Conservation (phyloP, 2,329 filamentous ascomycete genomes). For the Pezicula rhizophila region DNA sequence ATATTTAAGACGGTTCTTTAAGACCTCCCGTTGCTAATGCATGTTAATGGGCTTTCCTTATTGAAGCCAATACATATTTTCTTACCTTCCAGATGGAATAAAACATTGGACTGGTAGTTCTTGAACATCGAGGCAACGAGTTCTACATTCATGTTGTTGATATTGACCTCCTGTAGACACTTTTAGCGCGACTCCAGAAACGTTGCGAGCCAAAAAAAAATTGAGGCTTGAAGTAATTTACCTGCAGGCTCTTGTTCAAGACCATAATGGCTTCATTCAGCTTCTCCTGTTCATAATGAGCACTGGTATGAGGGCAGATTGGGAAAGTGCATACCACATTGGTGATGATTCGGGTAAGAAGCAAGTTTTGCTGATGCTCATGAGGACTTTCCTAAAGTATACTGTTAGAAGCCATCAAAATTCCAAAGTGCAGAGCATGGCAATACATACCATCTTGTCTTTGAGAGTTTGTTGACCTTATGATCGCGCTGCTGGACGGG, state of each 20-base stretch:
- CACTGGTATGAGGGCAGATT: background rate
- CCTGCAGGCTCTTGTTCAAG: constrained; percentile 88
- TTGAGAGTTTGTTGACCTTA: background rate
- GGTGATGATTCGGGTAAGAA: constrained; percentile 91
- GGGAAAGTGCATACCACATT: constrained; percentile 71
- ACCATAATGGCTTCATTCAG: constrained; percentile 90
- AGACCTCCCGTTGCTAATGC: constrained; percentile 71
- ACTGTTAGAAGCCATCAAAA: background rate
- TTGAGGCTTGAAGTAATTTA: constrained; percentile 29
- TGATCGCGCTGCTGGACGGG: constrained; percentile 5
- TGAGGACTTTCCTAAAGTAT: constrained; percentile 79
- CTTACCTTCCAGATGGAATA: constrained; percentile 95
- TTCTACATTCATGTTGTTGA: constrained; percentile 98
- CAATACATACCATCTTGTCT: constrained; percentile 11
- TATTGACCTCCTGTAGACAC: constrained; percentile 75
- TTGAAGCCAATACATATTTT: background rate
- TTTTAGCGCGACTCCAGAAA: background rate
- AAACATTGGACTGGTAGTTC: constrained; percentile 96
- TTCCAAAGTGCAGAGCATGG: background rate
- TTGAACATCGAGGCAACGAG: constrained; percentile 99
- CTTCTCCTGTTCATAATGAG: constrained; percentile 64
- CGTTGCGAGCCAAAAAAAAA: background rate
- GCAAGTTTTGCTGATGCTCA: constrained; percentile 90
- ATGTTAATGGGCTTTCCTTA: background rate
- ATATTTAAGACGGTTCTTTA: constrained; percentile 61